Evolutionary conservation across 2,329 filamentous ascomycete species (phyloP), one percentile per base, ranked within the genome.

Genomic region (Sphaerulina vaccinii): DNA sequence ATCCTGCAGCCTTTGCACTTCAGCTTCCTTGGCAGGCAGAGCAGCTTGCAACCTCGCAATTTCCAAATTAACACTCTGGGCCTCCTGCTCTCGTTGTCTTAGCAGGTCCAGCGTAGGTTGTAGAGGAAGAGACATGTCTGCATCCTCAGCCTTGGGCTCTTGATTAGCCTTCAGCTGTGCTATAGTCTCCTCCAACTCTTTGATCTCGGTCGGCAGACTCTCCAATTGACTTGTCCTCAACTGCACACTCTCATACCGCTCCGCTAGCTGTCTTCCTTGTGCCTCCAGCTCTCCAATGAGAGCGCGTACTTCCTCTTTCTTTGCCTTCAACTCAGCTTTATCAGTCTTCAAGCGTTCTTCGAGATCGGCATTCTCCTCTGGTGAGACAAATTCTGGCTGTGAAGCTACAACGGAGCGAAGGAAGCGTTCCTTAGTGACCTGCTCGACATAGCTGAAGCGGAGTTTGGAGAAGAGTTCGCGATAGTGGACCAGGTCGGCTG

Each of bases 371-470:
- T 96, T 97, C 66, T 97, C 91, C 62, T 85, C 81, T 37, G 85
- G 82, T 35, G 86, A 86, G 52, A 95, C 88, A 39, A 97, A 86
- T 13, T 91, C 79, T 0, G 92, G 93, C 42, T 91, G 90, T 57
- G 96, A 88, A 57, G 89, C 90, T 13, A 95, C 90, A 62, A 97
- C 95, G 58, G 88, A 86, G 61, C 90, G 88, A 49, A 99, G 85
- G 71, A 96, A 97, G 66, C 96, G 95, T 70, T 99, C 93, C 73
- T 97, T 99, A 38, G 92, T 97, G 57, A 97, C 90, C 76, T 97
- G 93, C 73, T 99, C 93, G 62, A 96, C 87, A 72, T 97, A 97
- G 59, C 88, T 95, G 76, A 97, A 97, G 62, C 92, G 89, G 33
- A 97, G 80, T 74, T 99, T 97, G 36, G 90, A 87, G 72, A 97